phyloP scores from a whole-genome alignment of 73 alveolate species.

The Tetrahymena elliotti region DNA sequence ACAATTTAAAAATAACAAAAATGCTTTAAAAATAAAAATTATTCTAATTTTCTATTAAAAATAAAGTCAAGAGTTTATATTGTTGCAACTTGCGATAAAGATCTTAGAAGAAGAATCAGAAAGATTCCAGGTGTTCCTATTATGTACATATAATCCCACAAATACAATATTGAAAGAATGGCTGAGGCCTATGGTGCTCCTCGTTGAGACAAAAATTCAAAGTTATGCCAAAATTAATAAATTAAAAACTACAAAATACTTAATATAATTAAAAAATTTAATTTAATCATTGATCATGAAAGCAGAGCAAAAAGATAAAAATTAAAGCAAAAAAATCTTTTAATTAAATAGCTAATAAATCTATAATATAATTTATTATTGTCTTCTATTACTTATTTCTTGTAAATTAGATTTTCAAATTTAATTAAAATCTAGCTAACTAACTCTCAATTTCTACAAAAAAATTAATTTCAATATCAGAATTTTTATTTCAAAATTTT shows the following conservation, averaged over 20 bases:
- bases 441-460: too few species aligned
- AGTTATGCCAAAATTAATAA: neutral
- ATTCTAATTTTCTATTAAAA: neutral
- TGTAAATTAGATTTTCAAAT: neutral
- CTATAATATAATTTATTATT: too few species aligned
- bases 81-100: conserved; percentile 99
- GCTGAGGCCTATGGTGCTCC: conserved; percentile 84
- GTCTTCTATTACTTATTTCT: neutral
- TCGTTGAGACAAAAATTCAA: neutral
- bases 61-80: conserved; percentile 84
- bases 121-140: conserved; percentile 99
- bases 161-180: conserved; percentile 93
- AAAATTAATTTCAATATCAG: too few species aligned
- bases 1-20: neutral
- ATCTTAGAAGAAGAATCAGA: conserved; percentile 89
- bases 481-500: too few species aligned
- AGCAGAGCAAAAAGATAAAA: neutral
- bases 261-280: too few species aligned
- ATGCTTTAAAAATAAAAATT: neutral
- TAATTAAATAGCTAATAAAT: neutral
- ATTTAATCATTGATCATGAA: neutral
- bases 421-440: too few species aligned
- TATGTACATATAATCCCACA: conserved; percentile 94
- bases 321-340: neutral
- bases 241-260: neutral